Base-by-base conservation (phyloP, 306 rosid species). In the Vigna trinervia region DNA sequence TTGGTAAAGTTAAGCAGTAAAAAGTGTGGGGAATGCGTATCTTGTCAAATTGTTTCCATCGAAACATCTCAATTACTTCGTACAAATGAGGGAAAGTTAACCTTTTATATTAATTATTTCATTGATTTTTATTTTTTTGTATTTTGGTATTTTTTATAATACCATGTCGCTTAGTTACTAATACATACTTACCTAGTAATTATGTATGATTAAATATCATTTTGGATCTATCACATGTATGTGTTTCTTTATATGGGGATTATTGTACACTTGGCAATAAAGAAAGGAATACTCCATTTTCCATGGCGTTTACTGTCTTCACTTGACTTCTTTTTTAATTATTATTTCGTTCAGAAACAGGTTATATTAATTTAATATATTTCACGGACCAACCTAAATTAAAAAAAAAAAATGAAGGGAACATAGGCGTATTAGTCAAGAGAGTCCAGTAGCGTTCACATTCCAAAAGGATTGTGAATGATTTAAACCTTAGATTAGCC, bases 1-100 rank as follows among this genome's bases (percentile, higher is more conserved):
- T 43, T 30, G 22, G 38, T 61, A 66, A 80, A 66, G 80, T 20
- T 62, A 19, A 15, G 70, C 60, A 20, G 70, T 62, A 14, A 56
- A 70, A 68, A 12, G 22, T 72, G 5, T 4, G 30, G 60, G 68
- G 56, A 67, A 52, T 73, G 38, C n/a, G 32, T 51, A 48, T 78
- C 66, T 34, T 5, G 38, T 34, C 34, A 30, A 30, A 30, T 30
- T 30, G 34, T 30, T 30, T 30, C 34, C 5, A 5, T 34, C 0
- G 6, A 34, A 34, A 34, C 38, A 34, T 30, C 4, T 30, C 34
- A 30, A 30, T 34, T 34, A 34, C 38, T 34, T 34, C 38, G 38
- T 34, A 34, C 38, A 34, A 34, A 34, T 34, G 38, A 34, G 5
- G 38, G 5, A 34, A 36, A 36, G 41, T 36, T 36, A 36, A 36